Percentiles rank a stretch among this genome's conserved stretches.
phyloP scores from a whole-genome alignment of 2,329 filamentous ascomycete species.

The Aspergillus pseudoviridinutans region DNA sequence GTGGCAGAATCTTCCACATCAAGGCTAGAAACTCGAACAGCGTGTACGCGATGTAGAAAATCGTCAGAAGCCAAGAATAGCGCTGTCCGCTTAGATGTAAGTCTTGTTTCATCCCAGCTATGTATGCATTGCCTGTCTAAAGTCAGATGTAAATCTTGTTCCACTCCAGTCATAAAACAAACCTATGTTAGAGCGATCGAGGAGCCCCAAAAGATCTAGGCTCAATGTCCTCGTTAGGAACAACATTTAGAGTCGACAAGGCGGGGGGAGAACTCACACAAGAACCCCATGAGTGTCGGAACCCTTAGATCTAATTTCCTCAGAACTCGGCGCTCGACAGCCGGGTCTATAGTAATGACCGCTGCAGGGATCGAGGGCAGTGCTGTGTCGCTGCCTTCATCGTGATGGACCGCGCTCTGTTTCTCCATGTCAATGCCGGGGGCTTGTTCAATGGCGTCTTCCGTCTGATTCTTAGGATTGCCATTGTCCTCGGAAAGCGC shows the following conservation, averaged over 20 bases:
- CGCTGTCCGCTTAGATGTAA: constrained; percentile 45
- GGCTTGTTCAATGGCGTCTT: constrained; percentile 20
- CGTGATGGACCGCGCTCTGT: constrained; percentile 17
- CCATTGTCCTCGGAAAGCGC: constrained; percentile 7
- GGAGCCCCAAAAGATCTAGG: constrained; percentile 45
- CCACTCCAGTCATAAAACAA: constrained; percentile 15
- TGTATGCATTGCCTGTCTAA: constrained; percentile 44
- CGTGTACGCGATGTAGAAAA: constrained; percentile 52
- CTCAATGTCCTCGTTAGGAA: not conserved
- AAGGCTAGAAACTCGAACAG: constrained; percentile 39
- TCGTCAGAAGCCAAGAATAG: constrained; percentile 50
- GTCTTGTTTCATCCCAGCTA: constrained; percentile 51
- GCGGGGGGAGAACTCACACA: constrained; percentile 31
- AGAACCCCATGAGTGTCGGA: constrained; percentile 33
- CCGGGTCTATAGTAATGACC: constrained; percentile 27
- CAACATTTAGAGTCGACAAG: constrained; percentile 1
- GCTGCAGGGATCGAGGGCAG: constrained; percentile 16
- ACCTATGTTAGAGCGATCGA: constrained; percentile 52
- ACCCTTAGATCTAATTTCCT: constrained; percentile 36
- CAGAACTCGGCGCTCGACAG: constrained; percentile 32
- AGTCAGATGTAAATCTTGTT: not conserved
- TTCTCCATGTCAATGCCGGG: constrained; percentile 26
- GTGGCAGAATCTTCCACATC: constrained; percentile 44
- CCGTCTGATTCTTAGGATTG: not conserved
- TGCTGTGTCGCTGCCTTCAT: constrained; percentile 12